A percentile compares a stretch with the other conserved stretches of the same genome.
Evolutionary conservation across 1,284 basidiomycete species (phyloP).

Genomic region (Irpex sp.): DNA sequence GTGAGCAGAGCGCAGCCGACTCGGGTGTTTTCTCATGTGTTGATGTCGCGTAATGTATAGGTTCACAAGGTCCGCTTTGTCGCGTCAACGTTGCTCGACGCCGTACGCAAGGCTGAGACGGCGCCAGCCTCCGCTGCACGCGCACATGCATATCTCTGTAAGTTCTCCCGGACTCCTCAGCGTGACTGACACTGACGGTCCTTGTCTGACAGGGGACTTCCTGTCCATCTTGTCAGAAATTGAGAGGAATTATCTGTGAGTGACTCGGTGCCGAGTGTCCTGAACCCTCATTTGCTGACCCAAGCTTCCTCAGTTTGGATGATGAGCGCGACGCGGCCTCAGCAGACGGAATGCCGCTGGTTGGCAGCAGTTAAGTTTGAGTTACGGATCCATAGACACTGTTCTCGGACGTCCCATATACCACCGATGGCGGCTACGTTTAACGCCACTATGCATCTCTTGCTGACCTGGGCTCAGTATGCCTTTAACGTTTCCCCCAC

Average conservation of each 20-base stretch:
- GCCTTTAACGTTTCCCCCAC: neutral
- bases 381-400: neutral
- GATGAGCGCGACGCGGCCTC: constrained; percentile 67
- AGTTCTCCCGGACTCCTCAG: constrained; percentile 25
- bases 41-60: constrained; percentile 27
- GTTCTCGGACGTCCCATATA: neutral
- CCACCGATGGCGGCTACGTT: neutral
- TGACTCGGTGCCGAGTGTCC: constrained; percentile 17
- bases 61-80: constrained; percentile 90
- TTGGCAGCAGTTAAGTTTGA: constrained; percentile 29
- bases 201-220: constrained; percentile 71
- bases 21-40: constrained; percentile 4
- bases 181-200: constrained; percentile 3
- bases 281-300: constrained; percentile 17
- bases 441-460: neutral
- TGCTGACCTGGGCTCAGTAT: neutral
- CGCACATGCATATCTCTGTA: constrained; percentile 78
- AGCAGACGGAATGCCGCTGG: constrained; percentile 50
- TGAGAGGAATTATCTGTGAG: constrained; percentile 80
- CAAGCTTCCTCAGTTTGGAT: constrained; percentile 49
- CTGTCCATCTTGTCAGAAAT: constrained; percentile 85
- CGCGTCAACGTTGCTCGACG: constrained; percentile 82
- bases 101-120: constrained; percentile 77
- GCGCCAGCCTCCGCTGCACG: constrained; percentile 72
- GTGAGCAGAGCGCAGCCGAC: constrained; percentile 34